Conservation (phyloP, 2,329 filamentous ascomycete genomes). For the Pestalotiopsis fici region DNA sequence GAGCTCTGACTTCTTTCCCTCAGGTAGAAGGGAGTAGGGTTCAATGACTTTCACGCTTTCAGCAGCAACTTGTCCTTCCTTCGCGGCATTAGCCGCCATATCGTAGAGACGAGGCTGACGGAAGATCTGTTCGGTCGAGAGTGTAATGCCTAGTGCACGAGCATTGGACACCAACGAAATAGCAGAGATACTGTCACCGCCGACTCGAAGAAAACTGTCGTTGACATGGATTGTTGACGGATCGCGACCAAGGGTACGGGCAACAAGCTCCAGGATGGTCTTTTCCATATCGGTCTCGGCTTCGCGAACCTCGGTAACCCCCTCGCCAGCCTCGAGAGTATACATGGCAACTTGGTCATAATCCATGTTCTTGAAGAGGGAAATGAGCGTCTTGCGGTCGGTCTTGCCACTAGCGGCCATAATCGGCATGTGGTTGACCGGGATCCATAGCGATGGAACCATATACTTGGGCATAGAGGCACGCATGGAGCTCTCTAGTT, state of each 20-base stretch:
- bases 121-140: slow-evolving; percentile 10
- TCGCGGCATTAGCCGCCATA: neutral
- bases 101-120: neutral
- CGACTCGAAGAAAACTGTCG: slow-evolving; percentile 1
- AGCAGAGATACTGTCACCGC: slow-evolving; percentile 5
- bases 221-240: neutral
- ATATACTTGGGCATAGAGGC: neutral
- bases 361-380: neutral
- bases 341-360: neutral
- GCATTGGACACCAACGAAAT: neutral
- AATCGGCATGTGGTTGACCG: neutral
- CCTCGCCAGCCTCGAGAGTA: neutral
- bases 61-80: neutral
- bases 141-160: neutral
- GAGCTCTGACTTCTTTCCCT: neutral
- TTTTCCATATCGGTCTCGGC: slow-evolving; percentile 9
- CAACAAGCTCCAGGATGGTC: slow-evolving; percentile 4
- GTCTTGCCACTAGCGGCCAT: slow-evolving; percentile 3
- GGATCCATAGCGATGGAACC: slow-evolving; percentile 1
- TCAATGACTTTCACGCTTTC: neutral
- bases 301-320: neutral
- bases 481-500: neutral
- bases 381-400: neutral
- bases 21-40: neutral
- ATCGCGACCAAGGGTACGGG: neutral